These are phyloP conservation scores for Primulina huaijiensis DNA, from an alignment of 257 asterid genomes.

Conservation along the genomic window DNA sequence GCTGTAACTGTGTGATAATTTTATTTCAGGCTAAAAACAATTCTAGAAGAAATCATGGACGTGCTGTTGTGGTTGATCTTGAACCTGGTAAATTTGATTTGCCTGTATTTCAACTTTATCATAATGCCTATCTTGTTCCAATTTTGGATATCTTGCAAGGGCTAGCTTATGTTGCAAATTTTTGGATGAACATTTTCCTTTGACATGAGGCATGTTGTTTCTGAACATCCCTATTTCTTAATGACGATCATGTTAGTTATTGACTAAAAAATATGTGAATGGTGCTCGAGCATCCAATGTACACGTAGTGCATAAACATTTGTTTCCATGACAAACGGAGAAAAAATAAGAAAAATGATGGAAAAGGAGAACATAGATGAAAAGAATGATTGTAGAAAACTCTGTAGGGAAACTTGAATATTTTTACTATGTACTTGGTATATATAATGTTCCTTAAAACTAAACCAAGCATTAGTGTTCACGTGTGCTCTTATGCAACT, in stretches of 20 bases:
- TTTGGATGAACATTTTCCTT: not conserved
- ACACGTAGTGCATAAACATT: not conserved
- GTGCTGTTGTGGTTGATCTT: constrained; percentile 60
- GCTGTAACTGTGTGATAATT: constrained; percentile 18
- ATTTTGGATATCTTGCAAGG: not conserved
- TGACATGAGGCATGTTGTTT: not conserved
- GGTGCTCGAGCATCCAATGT: not conserved
- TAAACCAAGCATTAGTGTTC: not conserved
- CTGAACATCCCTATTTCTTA: not conserved
- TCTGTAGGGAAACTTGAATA: too few species aligned
- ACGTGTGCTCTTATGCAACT: not conserved
- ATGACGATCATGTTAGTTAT: not conserved
- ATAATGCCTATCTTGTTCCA: not conserved
- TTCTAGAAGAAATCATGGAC: constrained; percentile 54
- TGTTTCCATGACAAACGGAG: not conserved
- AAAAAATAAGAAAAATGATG: constrained; percentile 8
- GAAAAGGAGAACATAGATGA: not conserved
- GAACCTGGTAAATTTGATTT: constrained; percentile 55
- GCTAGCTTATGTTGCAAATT: not conserved
- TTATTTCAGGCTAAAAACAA: constrained; percentile 67
- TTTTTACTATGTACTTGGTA: not conserved
- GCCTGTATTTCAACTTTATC: constrained; percentile 7
- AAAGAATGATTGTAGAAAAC: too few species aligned
- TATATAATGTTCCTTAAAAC: too few species aligned
- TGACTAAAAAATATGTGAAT: not conserved